Evolutionary conservation across 371 early-diverging fungal genomes (phyloP), one percentile per base, ranked within the genome.

Genomic region (Mortierella polycephala): DNA sequence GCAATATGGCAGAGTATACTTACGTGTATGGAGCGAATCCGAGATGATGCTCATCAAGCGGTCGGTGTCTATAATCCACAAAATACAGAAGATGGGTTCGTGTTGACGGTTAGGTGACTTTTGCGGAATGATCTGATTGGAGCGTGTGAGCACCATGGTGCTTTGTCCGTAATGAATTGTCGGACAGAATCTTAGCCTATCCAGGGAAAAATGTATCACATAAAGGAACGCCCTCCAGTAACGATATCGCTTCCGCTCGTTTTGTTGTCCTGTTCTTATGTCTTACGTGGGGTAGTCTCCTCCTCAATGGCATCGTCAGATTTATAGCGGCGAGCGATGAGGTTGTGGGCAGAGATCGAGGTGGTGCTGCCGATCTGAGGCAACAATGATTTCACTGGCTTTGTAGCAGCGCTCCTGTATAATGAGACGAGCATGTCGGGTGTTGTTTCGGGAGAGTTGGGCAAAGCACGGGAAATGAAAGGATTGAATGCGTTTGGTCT

Each of bases 391-490:
- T 62, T 74, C 54, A 60, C 57, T 21, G 73, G 57, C 67, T 67
- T 62, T 56, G 67, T 23, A 47, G 71, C 57, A 21, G 75, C n/a
- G 23, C 55, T 57, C 46, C 76, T 65, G 57, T 50, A 63, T 53
- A 75, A 47, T 59, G 76, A 67, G 20, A 63, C 55, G 58, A 75
- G 71, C 76, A 75, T 75, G 53, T 44, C 45, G 16, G 54, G 20
- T 21, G 44, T 51, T 30, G 30, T 30, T 30, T 30, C 30, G 30
- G 30, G 30, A 30, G 30, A 30, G 30, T 30, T 30, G 30, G 30
- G 30, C 30, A 30, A 30, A 30, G 30, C 30, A 30, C 30, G 30
- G 30, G 30, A 30, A 30, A 30, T 30, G 30, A 30, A 30, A 30
- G 30, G 30, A 30, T 30, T 30, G 30, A 30, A 30, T 30, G 30